These are phyloP conservation scores for Helianthus annuus DNA, from an alignment of 129 eudicot species.

Conservation along the genomic window DNA sequence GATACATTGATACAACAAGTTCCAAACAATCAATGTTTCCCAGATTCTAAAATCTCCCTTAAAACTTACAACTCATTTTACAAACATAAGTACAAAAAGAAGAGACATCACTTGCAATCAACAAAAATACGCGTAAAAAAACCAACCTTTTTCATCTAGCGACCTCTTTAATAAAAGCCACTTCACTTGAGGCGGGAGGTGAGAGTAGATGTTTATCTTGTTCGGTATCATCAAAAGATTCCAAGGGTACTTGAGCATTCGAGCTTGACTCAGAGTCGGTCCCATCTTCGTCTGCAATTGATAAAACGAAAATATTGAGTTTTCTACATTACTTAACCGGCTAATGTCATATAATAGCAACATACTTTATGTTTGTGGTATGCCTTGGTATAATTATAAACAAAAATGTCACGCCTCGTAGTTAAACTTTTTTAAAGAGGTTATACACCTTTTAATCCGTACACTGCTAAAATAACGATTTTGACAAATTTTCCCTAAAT, in stretches of 20 bases:
- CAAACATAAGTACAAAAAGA: too few species aligned
- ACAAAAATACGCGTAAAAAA: slow-evolving; percentile 1
- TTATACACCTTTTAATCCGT: neutral
- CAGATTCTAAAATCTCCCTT: slow-evolving; percentile 18
- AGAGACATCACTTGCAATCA: neutral
- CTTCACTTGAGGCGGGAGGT: slow-evolving; percentile 42
- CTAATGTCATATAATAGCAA: neutral
- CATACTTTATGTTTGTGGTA: neutral
- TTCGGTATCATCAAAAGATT: slow-evolving; percentile 44
- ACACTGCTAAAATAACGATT: neutral
- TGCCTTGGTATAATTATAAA: neutral
- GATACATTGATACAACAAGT: neutral
- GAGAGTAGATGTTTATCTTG: slow-evolving; percentile 47
- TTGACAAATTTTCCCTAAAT: neutral
- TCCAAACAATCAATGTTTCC: slow-evolving; percentile 28
- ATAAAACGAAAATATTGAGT: neutral
- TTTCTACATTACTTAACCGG: neutral
- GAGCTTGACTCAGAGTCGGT: slow-evolving; percentile 42
- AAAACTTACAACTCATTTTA: slow-evolving; percentile 26
- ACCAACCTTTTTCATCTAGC: slow-evolving; percentile 22
- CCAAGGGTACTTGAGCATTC: slow-evolving; percentile 42
- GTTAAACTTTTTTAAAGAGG: neutral
- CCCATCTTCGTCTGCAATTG: slow-evolving; percentile 52
- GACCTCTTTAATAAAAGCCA: slow-evolving; percentile 61
- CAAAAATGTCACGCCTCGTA: too few species aligned